Evolutionary conservation across 2,329 filamentous ascomycete species (phyloP).

Genomic region (Aspergillus transmontanensis): DNA sequence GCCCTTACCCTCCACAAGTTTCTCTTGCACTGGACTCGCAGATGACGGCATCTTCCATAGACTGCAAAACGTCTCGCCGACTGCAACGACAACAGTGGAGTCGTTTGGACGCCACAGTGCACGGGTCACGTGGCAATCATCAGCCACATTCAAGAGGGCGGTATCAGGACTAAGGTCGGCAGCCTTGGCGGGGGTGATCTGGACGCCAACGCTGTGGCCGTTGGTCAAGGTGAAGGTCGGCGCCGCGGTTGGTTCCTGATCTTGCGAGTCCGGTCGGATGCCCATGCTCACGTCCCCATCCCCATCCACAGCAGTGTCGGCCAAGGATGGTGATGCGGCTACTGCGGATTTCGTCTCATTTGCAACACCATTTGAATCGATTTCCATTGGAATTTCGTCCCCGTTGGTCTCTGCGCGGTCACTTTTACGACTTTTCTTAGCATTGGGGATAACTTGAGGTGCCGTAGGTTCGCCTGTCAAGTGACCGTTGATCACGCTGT

Average conservation of each 20-base stretch:
- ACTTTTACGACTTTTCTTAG: slow-evolving; percentile 39
- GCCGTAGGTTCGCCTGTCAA: slow-evolving; percentile 29
- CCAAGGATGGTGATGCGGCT: slow-evolving; percentile 25
- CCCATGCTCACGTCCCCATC: slow-evolving; percentile 49
- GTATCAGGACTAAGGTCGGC: slow-evolving; percentile 49
- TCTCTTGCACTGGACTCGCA: slow-evolving; percentile 34
- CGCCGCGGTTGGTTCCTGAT: slow-evolving; percentile 34
- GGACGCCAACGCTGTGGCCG: slow-evolving; percentile 50
- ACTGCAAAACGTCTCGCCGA: slow-evolving; percentile 48
- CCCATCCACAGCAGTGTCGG: slow-evolving; percentile 39
- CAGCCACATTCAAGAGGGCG: slow-evolving; percentile 42
- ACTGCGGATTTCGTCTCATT: slow-evolving; percentile 30
- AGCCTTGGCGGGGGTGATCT: slow-evolving; percentile 52
- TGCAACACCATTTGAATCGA: slow-evolving; percentile 41
- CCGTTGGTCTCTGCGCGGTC: slow-evolving; percentile 34
- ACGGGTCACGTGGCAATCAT: slow-evolving; percentile 43
- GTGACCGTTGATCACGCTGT: slow-evolving; percentile 42
- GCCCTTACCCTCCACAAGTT: slow-evolving; percentile 38
- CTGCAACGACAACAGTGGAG: slow-evolving; percentile 43
- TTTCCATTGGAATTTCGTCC: slow-evolving; percentile 41
- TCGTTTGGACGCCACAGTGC: slow-evolving; percentile 49
- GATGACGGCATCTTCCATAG: slow-evolving; percentile 46
- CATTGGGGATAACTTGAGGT: slow-evolving; percentile 28
- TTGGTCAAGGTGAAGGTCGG: slow-evolving; percentile 44
- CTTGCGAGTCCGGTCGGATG: slow-evolving; percentile 27